Percentiles rank a stretch among this genome's conserved stretches.
These are phyloP conservation scores for Geranium rotundifolium DNA, from an alignment of 345 rosid species.

Conservation along the genomic window DNA sequence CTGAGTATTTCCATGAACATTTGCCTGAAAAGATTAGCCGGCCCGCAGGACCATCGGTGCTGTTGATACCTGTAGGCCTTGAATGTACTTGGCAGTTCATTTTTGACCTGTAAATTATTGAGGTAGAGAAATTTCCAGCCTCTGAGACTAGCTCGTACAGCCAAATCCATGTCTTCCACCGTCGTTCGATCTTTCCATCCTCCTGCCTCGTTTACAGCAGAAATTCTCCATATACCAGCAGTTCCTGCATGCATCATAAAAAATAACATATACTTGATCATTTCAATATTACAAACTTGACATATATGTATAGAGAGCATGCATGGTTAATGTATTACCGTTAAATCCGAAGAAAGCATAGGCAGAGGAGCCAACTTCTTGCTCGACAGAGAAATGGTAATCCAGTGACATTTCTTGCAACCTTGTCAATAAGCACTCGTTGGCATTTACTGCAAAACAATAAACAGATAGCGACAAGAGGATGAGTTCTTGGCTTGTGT, in stretches of 20 bases:
- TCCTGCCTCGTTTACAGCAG: constrained; percentile 87
- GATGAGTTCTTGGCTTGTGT: too few species aligned
- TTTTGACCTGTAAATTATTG: constrained; percentile 63
- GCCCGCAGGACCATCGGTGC: constrained; percentile 97
- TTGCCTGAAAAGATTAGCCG: constrained; percentile 93
- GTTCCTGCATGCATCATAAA: constrained; percentile 41
- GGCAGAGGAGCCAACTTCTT: constrained; percentile 94
- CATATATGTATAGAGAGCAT: too few species aligned
- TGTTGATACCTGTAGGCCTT: constrained; percentile 92
- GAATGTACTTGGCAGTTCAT: constrained; percentile 87
- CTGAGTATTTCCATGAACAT: constrained; percentile 68
- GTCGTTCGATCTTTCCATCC: constrained; percentile 99
- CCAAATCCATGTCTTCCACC: constrained; percentile 97
- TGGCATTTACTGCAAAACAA: constrained; percentile 63
- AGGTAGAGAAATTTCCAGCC: constrained; percentile 94
- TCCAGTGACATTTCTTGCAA: constrained; percentile 98
- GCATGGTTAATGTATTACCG: too few species aligned
- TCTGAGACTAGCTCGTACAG: constrained; percentile 91
- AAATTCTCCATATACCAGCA: constrained; percentile 90
- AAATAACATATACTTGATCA: not conserved
- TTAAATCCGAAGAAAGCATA: constrained; percentile 94
- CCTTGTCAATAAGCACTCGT: constrained; percentile 95
- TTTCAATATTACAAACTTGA: not conserved
- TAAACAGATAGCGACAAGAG: too few species aligned
- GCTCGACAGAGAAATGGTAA: constrained; percentile 90